A percentile compares a stretch with the other conserved stretches of the same genome.
phyloP scores from a whole-genome alignment of 768 basidiomycete species.

The Termitomyces sp. region DNA sequence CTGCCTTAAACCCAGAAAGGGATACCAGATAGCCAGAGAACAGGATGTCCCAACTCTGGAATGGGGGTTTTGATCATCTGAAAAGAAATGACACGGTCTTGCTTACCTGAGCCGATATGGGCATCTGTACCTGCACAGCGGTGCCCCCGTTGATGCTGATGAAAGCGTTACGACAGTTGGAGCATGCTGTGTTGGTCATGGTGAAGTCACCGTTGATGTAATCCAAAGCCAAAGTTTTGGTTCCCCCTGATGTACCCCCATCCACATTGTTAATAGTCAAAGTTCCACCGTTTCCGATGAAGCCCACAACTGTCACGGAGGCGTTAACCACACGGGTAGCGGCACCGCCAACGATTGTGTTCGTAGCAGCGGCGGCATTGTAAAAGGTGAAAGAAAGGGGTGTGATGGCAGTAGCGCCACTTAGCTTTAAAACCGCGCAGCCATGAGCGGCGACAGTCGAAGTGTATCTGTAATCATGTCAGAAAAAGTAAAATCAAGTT shows the following conservation, averaged over 20 bases:
- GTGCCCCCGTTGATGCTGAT: conserved; percentile 41
- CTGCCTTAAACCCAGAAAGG: conserved; percentile 36
- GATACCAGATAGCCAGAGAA: conserved; percentile 34
- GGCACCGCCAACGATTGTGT: conserved; percentile 32
- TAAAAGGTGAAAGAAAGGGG: conserved; percentile 29
- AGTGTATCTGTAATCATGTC: conserved; percentile 24
- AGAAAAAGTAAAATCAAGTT: not conserved
- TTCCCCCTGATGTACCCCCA: conserved; percentile 34
- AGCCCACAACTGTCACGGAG: conserved; percentile 32
- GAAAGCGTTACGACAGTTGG: conserved; percentile 42
- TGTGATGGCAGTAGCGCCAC: conserved; percentile 18
- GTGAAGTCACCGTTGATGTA: conserved; percentile 43
- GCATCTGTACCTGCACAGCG: conserved; percentile 38
- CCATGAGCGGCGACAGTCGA: conserved; percentile 28
- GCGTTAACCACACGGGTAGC: conserved; percentile 27
- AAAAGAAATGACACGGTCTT: not conserved
- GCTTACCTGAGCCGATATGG: conserved; percentile 39
- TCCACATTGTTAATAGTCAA: conserved; percentile 36
- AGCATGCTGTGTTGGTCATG: conserved; percentile 38
- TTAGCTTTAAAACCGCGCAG: conserved; percentile 31
- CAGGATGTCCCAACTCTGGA: conserved; percentile 41
- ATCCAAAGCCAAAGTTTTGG: conserved; percentile 36
- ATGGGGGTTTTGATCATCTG: not conserved
- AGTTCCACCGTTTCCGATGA: conserved; percentile 36
- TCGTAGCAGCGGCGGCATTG: conserved; percentile 25